Evolutionary conservation across 495 filamentous ascomycete species (phyloP), one percentile per base, ranked within the genome.

Genomic region (Aspergillus affinis): DNA sequence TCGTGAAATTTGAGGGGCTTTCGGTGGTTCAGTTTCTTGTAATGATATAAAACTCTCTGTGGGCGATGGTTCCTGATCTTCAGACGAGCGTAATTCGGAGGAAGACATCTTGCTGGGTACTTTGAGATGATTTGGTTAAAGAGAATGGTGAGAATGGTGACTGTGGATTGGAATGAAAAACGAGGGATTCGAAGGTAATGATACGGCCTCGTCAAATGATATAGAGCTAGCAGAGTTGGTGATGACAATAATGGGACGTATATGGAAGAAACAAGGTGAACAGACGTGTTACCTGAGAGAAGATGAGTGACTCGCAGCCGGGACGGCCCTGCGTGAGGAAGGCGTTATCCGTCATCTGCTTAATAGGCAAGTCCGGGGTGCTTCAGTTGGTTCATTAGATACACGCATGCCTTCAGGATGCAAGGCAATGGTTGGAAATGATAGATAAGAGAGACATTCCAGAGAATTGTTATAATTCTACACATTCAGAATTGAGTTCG

Each of bases 391-490:
- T 32, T 41, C 13, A 41, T 41, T 41, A 41, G 36, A 41, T 41
- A 41, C 13, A 8, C 29, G 15, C 9, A 54, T 26, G 20, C 17
- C 20, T 3, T 19, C 51, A n/a, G 12, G 9, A 57, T 41, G 19
- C 44, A 29, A 53, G 64, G 57, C 61, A 67, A 55, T 46, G 32
- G 46, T 47, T 57, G 46, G 55, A 26, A 12, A 58, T 26, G 45
- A 58, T 61, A 58, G 47, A 59, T 49, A 54, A 53, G 58, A 66
- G 54, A 61, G 54, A 46, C 29, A 64, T 63, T 67, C 63, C 66
- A 62, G 50, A 72, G 65, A 74, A 70, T 71, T 71, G 70, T 60
- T 76, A 69, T 77, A 75, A 74, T 78, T 77, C 73, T 78, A 77
- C 76, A 78, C 30, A 66, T 73, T 75, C 61, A 67, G 23, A 57